A percentile compares a stretch with the other conserved stretches of the same genome.
Evolutionary conservation across 1,284 basidiomycete genomes (phyloP).

Genomic region (Cryptococcus sp.): DNA sequence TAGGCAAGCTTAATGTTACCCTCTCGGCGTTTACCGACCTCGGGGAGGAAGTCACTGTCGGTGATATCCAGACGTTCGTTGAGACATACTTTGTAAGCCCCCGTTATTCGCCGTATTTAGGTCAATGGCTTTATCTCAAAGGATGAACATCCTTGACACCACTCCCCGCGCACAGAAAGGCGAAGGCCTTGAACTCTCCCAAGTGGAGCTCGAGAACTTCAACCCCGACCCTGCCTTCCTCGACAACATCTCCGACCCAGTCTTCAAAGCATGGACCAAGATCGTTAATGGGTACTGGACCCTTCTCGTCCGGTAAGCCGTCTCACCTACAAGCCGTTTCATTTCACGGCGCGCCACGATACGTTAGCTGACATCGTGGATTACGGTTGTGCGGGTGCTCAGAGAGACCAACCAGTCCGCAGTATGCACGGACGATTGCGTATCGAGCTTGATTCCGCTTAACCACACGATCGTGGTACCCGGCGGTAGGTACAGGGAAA

Average conservation of each 20-base stretch:
- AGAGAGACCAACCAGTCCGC: conserved; percentile 63
- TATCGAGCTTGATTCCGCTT: conserved; percentile 78
- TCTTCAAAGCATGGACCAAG: conserved; percentile 68
- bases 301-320: conserved; percentile 60
- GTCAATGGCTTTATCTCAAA: not conserved
- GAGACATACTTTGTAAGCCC: conserved; percentile 63
- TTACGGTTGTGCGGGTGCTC: not conserved
- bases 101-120: not conserved
- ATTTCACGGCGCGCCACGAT: not conserved
- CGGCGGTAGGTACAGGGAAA: conserved; percentile 66
- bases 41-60: conserved; percentile 56
- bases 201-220: conserved; percentile 63
- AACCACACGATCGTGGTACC: conserved; percentile 89
- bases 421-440: conserved; percentile 66
- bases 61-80: conserved; percentile 61
- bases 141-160: not conserved
- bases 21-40: conserved; percentile 66
- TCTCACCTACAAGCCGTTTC: not conserved
- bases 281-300: conserved; percentile 80
- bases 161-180: conserved; percentile 52
- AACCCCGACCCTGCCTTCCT: conserved; percentile 63
- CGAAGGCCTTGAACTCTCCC: conserved; percentile 77
- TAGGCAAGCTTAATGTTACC: conserved; percentile 61
- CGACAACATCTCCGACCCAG: conserved; percentile 64
- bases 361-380: not conserved